Evolutionary conservation across 495 filamentous ascomycete genomes (phyloP).

Genomic region (Penicillium robsamsonii): DNA sequence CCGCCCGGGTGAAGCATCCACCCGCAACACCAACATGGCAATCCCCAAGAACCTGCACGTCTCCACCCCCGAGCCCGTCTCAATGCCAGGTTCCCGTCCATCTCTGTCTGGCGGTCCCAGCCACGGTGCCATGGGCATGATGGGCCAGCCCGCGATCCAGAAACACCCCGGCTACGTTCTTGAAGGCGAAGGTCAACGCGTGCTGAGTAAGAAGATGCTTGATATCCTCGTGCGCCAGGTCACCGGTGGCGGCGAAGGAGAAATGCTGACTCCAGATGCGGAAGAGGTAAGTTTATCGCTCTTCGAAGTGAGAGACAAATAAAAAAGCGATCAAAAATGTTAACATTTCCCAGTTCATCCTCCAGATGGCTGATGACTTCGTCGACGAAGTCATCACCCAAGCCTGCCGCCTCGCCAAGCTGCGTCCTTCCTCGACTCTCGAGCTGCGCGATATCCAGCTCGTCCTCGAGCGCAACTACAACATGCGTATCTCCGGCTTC

Average conservation of each 20-base stretch:
- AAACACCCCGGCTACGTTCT: constrained; percentile 79
- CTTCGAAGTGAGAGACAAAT: not conserved
- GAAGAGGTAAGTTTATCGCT: constrained; percentile 69
- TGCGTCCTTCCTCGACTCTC: constrained; percentile 80
- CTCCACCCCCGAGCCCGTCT: constrained; percentile 66
- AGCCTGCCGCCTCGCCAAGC: constrained; percentile 89
- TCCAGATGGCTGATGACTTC: constrained; percentile 89
- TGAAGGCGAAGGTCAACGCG: constrained; percentile 83
- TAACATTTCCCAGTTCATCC: constrained; percentile 61
- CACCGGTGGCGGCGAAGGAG: constrained; percentile 71
- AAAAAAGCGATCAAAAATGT: constrained; percentile 4
- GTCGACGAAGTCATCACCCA: constrained; percentile 83
- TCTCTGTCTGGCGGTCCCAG: constrained; percentile 74
- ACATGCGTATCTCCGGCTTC: constrained; percentile 95
- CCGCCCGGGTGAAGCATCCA: constrained; percentile 46
- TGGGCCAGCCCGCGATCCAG: constrained; percentile 80
- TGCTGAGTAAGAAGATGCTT: constrained; percentile 93
- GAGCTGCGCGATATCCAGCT: constrained; percentile 94
- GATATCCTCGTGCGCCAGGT: constrained; percentile 94
- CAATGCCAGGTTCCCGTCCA: constrained; percentile 68
- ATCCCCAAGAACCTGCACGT: constrained; percentile 79
- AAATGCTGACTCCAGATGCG: constrained; percentile 79
- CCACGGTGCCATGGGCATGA: constrained; percentile 67
- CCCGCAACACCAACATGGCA: constrained; percentile 58
- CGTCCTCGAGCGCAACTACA: constrained; percentile 93